Evolutionary conservation across 2,329 filamentous ascomycete genomes (phyloP), one percentile per base, ranked within the genome.

Genomic region (Cytospora piceicola): DNA sequence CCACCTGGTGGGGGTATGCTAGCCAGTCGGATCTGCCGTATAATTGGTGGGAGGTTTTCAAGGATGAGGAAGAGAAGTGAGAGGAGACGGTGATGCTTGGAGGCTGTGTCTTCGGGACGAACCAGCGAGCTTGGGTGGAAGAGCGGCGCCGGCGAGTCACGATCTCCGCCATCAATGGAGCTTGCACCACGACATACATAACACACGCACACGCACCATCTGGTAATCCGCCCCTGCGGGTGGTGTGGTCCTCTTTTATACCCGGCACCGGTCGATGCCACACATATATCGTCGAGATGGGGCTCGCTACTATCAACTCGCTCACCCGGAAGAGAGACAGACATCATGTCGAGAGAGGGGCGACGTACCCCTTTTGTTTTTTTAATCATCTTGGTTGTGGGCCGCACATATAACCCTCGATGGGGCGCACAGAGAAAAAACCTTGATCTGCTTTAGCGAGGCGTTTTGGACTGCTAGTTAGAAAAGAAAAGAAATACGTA

Each of bases 1-100:
- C 81, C 42, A 87, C 84, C 3, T 75, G 78, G 64, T 76, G 78
- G 20, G 82, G 80, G 20, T 77, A 78, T 58, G 70, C 73, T 62
- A 80, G 77, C 60, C 77, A 80, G 57, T 81, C 78, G 5, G 74
- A 71, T 64, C 71, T 82, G 54, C 77, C 79, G 6, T 81, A 77
- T 42, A 66, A 66, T 51, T 68, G 66, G 66, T 68, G 63, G 63
- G 66, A 68, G 32, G 66, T 66, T 36, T 66, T 66, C 29, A 65
- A 65, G 49, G 58, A 65, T 4, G 64, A 68, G 15, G 63, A 66
- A 7, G 63, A 68, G 52, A 53, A 66, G 24, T 5, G 24, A 34
- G 22, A 63, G 39, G 27, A 51, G 9, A 39, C n/a, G 56, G 53
- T 34, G 49, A n/a, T n/a, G 39, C 39, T 46, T 36, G 6, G 34